These are phyloP conservation scores for Sphagnurus paluster DNA, from an alignment of 1,284 basidiomycete species.

Conservation along the genomic window DNA sequence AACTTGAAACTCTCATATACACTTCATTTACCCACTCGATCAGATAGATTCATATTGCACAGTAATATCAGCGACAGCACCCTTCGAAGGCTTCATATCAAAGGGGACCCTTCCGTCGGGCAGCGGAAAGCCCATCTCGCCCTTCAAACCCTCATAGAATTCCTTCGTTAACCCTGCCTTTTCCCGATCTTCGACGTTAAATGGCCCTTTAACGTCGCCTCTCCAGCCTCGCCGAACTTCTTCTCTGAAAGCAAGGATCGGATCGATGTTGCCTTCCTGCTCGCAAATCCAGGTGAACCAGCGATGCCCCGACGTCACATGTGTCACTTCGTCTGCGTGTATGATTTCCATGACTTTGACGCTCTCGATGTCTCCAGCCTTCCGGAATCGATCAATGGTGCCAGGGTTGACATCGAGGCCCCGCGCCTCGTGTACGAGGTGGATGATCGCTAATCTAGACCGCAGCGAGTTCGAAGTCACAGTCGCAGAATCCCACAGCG, in stretches of 20 bases:
- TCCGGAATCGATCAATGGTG: slow-evolving; percentile 78
- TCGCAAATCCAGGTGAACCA: slow-evolving; percentile 85
- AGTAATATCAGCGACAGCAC: slow-evolving; percentile 20
- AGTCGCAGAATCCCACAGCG: slow-evolving; percentile 81
- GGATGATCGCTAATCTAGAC: slow-evolving; percentile 83
- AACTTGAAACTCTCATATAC: too few species aligned
- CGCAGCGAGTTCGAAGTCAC: slow-evolving; percentile 74
- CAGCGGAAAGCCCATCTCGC: slow-evolving; percentile 45
- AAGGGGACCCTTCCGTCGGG: not conserved
- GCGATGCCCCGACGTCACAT: slow-evolving; percentile 82
- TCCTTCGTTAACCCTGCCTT: slow-evolving; percentile 72
- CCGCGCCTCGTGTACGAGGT: slow-evolving; percentile 87
- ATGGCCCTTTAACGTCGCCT: slow-evolving; percentile 83
- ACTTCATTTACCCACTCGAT: not conserved
- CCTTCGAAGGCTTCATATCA: slow-evolving; percentile 11
- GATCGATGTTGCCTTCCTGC: slow-evolving; percentile 57
- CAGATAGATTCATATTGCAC: slow-evolving; percentile 26
- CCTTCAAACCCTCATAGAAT: slow-evolving; percentile 73
- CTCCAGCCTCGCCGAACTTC: slow-evolving; percentile 77
- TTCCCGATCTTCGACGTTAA: slow-evolving; percentile 76
- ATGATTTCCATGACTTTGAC: slow-evolving; percentile 76
- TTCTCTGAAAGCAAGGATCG: slow-evolving; percentile 70
- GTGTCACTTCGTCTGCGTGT: slow-evolving; percentile 83
- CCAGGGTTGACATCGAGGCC: slow-evolving; percentile 87
- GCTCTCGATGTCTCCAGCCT: slow-evolving; percentile 70